Evolutionary conservation across 768 basidiomycete species (phyloP).

Genomic region (Nidula microcarpa): DNA sequence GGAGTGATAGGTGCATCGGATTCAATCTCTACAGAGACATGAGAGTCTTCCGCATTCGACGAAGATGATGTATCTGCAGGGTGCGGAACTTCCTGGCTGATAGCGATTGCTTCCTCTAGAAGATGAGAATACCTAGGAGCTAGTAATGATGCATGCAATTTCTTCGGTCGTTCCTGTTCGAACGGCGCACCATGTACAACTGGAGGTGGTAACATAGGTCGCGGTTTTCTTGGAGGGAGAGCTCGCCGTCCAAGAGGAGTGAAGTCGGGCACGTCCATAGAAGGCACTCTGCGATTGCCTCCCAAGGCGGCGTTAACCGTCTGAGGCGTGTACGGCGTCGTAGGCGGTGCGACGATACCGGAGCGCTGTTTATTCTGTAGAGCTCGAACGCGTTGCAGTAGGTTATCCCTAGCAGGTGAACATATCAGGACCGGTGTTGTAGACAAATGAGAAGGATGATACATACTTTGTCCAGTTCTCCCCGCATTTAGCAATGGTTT

Average conservation of each 20-base stretch:
- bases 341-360: conserved; percentile 55
- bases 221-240: conserved; percentile 17
- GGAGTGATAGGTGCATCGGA: not conserved
- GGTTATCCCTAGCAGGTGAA: conserved; percentile 35
- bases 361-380: conserved; percentile 57
- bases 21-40: not conserved
- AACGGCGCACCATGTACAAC: conserved; percentile 26
- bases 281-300: conserved; percentile 10
- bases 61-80: not conserved
- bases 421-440: not conserved
- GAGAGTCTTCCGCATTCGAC: not conserved
- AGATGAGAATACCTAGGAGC: conserved; percentile 59
- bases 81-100: conserved; percentile 20
- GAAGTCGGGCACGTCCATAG: conserved; percentile 50
- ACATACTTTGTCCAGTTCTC: conserved; percentile 58
- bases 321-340: conserved; percentile 33
- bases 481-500: conserved; percentile 34
- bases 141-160: conserved; percentile 36
- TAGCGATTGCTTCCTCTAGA: conserved; percentile 47
- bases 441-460: conserved; percentile 1
- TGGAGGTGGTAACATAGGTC: conserved; percentile 17
- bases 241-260: conserved; percentile 40
- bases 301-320: conserved; percentile 4
- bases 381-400: conserved; percentile 50
- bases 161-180: conserved; percentile 14